Conservation (phyloP, 2,329 filamentous ascomycete species). For the Lithohypha guttulata region DNA sequence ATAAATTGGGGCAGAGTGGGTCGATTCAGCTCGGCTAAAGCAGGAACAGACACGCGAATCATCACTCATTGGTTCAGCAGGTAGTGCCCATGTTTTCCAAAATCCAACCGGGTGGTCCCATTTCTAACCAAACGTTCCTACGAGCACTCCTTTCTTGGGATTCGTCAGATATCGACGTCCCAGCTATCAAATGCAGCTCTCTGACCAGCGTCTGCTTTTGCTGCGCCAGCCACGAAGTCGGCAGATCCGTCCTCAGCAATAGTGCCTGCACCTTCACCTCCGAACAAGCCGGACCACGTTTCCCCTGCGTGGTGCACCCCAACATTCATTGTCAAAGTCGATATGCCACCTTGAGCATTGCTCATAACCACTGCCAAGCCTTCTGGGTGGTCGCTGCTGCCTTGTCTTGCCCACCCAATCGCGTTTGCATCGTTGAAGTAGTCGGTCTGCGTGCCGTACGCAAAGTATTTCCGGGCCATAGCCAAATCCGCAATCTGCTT, state of each 20-base stretch:
- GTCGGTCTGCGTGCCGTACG: constrained; percentile 54
- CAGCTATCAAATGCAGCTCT: constrained; percentile 4
- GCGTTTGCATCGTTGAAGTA: constrained; percentile 53
- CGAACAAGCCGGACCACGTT: constrained; percentile 44
- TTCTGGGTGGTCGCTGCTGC: constrained; percentile 24
- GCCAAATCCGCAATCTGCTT: constrained; percentile 45
- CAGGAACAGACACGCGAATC: constrained; percentile 1
- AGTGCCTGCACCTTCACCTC: constrained; percentile 11
- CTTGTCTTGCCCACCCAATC: constrained; percentile 50
- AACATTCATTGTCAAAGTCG: constrained; percentile 6
- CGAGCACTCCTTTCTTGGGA: not conserved
- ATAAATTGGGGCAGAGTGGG: constrained; percentile 3
- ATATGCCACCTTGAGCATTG: constrained; percentile 4
- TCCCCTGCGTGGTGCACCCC: constrained; percentile 7
- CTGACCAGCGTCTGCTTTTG: constrained; percentile 2
- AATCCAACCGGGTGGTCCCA: constrained; percentile 7
- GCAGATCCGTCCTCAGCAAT: constrained; percentile 5
- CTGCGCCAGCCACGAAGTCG: constrained; percentile 4
- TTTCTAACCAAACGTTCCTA: not conserved
- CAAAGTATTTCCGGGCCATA: constrained; percentile 53
- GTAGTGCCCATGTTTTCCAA: not conserved
- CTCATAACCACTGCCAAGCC: constrained; percentile 48
- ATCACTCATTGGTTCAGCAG: not conserved
- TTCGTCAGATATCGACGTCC: not conserved
- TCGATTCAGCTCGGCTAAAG: not conserved